These are phyloP conservation scores for Chenopodium formosanum DNA, from an alignment of 148 eudicot species.

Conservation along the genomic window DNA sequence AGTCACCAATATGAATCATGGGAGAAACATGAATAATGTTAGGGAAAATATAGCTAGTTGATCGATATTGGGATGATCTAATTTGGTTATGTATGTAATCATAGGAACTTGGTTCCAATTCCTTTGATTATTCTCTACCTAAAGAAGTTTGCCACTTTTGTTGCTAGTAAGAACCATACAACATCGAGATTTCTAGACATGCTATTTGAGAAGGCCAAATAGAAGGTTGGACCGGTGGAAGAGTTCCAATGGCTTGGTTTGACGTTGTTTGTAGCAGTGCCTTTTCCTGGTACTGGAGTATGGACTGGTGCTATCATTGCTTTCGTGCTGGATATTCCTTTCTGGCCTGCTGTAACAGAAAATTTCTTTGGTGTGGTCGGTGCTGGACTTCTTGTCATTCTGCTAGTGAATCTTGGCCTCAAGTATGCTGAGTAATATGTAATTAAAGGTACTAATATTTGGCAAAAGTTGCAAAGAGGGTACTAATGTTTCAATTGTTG, in stretches of 20 bases:
- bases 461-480: too few relatives aligned
- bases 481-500: too few relatives aligned
- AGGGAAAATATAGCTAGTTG: not conserved
- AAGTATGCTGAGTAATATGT: constrained; percentile 48
- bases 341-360: constrained; percentile 78
- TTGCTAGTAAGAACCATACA: constrained; percentile 49
- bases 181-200: constrained; percentile 55
- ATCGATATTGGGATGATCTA: not conserved
- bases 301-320: constrained; percentile 96
- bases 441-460: too few relatives aligned
- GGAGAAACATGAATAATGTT: not conserved
- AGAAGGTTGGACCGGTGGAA: constrained; percentile 77
- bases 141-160: constrained; percentile 68
- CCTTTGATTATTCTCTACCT: constrained; percentile 84
- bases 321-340: constrained; percentile 86
- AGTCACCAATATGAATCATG: not conserved
- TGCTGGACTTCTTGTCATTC: constrained; percentile 81
- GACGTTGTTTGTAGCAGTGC: constrained; percentile 95
- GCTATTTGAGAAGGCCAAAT: constrained; percentile 66
- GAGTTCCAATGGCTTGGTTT: constrained; percentile 97
- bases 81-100: constrained; percentile 1
- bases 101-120: constrained; percentile 93
- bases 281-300: constrained; percentile 95
- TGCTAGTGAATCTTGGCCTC: constrained; percentile 87
- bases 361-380: constrained; percentile 85